These are phyloP conservation scores for Colletotrichum sp. DNA, from an alignment of 2,329 filamentous ascomycete genomes.

Conservation along the genomic window DNA sequence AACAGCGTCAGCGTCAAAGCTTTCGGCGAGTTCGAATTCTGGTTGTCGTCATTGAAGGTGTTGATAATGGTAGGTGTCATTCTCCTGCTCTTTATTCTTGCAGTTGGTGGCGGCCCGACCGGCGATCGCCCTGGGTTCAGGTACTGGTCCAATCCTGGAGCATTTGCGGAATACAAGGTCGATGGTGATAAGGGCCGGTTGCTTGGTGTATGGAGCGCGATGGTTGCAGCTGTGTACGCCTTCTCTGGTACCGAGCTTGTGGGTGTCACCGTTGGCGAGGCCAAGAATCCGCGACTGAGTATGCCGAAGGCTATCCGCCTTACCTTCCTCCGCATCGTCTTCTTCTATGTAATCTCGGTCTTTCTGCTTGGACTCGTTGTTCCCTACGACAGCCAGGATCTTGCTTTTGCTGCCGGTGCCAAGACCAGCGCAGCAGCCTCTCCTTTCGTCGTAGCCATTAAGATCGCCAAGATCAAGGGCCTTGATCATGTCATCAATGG, in stretches of 20 bases:
- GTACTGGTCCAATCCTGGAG: conserved; percentile 49
- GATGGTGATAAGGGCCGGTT: conserved; percentile 40
- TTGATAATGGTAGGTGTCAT: conserved; percentile 46
- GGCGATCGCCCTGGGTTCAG: conserved; percentile 44
- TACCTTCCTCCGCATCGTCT: conserved; percentile 72
- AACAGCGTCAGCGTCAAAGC: conserved; percentile 51
- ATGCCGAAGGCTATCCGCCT: conserved; percentile 72
- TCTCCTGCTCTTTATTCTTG: conserved; percentile 40
- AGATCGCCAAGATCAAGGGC: conserved; percentile 4
- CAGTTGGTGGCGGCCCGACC: conserved; percentile 43
- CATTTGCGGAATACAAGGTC: conserved; percentile 41
- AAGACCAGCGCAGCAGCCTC: conserved; percentile 34
- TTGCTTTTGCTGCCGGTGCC: conserved; percentile 47
- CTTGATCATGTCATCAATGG: conserved; percentile 14
- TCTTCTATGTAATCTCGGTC: conserved; percentile 72
- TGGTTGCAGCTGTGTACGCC: conserved; percentile 43
- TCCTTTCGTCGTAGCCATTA: conserved; percentile 8
- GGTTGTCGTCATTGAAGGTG: conserved; percentile 50
- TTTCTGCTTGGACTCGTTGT: conserved; percentile 72
- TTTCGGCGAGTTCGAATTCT: conserved; percentile 41
- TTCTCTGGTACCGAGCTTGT: conserved; percentile 67
- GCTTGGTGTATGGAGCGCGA: conserved; percentile 42
- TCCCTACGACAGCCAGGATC: conserved; percentile 57
- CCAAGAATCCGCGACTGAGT: conserved; percentile 70
- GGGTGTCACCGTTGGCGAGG: conserved; percentile 72